These are phyloP conservation scores for Aspergillus pseudoterreus DNA, from an alignment of 2,329 filamentous ascomycete species.

Conservation along the genomic window DNA sequence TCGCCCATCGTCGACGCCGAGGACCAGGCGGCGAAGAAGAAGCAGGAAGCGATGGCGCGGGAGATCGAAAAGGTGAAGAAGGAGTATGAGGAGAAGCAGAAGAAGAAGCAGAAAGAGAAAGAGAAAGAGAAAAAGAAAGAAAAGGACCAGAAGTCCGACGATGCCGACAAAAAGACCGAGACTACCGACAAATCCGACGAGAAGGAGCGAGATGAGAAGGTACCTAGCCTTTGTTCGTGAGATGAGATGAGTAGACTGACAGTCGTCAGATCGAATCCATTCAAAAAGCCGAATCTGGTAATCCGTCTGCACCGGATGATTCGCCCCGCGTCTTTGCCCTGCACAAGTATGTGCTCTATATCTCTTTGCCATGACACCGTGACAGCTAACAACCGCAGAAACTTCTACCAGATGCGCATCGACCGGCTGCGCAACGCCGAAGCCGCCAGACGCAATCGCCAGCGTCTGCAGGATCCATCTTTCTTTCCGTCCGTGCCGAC, in stretches of 20 bases:
- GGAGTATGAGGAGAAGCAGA: constrained; percentile 72
- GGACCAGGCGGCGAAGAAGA: constrained; percentile 39
- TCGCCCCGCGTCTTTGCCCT: constrained; percentile 78
- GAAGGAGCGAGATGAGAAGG: constrained; percentile 54
- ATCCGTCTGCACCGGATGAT: constrained; percentile 51
- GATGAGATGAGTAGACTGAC: constrained; percentile 3
- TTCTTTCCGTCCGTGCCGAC: constrained; percentile 84
- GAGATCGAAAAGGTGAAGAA: constrained; percentile 47
- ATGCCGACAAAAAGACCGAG: constrained; percentile 42
- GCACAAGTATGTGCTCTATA: constrained; percentile 60
- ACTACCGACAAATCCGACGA: constrained; percentile 36
- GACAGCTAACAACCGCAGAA: constrained; percentile 43
- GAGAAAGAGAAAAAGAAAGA: constrained; percentile 54
- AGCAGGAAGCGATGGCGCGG: constrained; percentile 40
- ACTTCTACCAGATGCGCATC: constrained; percentile 82
- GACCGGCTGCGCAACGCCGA: constrained; percentile 76
- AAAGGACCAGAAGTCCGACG: constrained; percentile 34
- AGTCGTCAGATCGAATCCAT: constrained; percentile 37
- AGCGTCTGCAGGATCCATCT: constrained; percentile 71
- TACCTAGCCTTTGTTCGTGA: constrained; percentile 17
- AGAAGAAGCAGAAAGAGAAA: constrained; percentile 64
- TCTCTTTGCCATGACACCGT: neutral
- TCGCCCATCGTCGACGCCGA: constrained; percentile 49
- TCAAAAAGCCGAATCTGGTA: constrained; percentile 39
- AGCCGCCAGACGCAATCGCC: constrained; percentile 73